Base-by-base conservation (phyloP, 176 grass and related monocot genomes). In the Oryza australiensis region DNA sequence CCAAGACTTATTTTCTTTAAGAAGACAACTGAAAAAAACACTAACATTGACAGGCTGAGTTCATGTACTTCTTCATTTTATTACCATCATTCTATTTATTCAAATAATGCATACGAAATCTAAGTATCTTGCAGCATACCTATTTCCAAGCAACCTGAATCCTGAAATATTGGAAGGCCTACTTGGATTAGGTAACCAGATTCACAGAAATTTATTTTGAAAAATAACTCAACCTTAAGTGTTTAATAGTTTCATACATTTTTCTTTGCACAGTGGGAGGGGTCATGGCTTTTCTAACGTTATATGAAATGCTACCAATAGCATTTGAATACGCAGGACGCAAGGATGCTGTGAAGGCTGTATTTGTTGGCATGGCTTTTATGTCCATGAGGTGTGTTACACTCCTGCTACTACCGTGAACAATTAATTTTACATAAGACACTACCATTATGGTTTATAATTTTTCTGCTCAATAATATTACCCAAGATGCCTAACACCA, bases 361-460 rank as follows among this genome's bases (percentile, higher is more conserved):
- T 98, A 73, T 98, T 98, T 81, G 83, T 91, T 74, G 95, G 95
- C 62, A 98, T 98, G 95, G 92, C 95, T 83, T 98, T 98, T 78
- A 98, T 98, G 95, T 91, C 95, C 30, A 84, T 89, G 86, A 98
- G 95, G 95, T 98, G 68, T 65, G 90, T 89, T 35, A 73, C 7
- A 66, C 32, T 62, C 57, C 69, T 73, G 72, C 1, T 22, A 70
- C 64, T 60, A 7, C 66, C 3, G n/a, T 15, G 27, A n/a, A 9
- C 68, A 82, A 66, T 70, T 79, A 27, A 46, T 46, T 23, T 70
- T 46, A 38, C 14, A 76, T 7, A 45, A 48, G 65, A 29, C 12
- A 33, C 41, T 5, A 14, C 35, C 35, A 70, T 0, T 59, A 59
- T n/a, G 53, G 53, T 24, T 64, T 43, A 59, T 41, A 76, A 62